Percentiles rank a stretch among this genome's conserved stretches.
Conservation (phyloP, 2,329 filamentous ascomycete species). For the Albifimbria verrucaria region DNA sequence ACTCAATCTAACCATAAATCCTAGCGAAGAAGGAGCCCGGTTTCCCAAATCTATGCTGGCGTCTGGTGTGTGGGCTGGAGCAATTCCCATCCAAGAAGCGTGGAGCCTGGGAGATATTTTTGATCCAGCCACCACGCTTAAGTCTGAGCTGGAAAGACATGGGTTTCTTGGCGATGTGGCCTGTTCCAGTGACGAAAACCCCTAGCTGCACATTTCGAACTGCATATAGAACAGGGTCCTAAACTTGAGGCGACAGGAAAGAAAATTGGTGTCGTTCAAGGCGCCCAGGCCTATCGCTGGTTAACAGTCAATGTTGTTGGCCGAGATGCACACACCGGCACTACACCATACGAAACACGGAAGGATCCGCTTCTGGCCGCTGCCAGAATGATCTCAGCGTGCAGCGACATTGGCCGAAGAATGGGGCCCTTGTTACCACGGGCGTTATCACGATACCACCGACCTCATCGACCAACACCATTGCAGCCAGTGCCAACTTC, state of each 20-base stretch:
- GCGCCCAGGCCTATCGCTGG: constrained; percentile 23
- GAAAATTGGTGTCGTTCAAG: constrained; percentile 14
- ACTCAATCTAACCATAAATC: constrained; percentile 7
- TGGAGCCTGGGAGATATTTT: constrained; percentile 57
- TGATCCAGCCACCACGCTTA: constrained; percentile 17
- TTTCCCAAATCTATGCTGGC: constrained; percentile 74
- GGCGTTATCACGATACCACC: constrained; percentile 34
- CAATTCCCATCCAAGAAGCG: constrained; percentile 57
- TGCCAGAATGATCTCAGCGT: constrained; percentile 22
- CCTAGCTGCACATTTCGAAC: constrained; percentile 74
- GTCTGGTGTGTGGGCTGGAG: constrained; percentile 75
- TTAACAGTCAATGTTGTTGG: constrained; percentile 20
- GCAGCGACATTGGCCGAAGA: constrained; percentile 19
- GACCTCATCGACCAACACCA: constrained; percentile 64
- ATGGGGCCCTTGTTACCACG: constrained; percentile 22
- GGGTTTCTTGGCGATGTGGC: constrained; percentile 59
- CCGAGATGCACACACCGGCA: constrained; percentile 21
- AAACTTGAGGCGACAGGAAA: constrained; percentile 13
- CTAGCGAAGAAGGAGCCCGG: constrained; percentile 73
- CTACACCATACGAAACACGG: constrained; percentile 24
- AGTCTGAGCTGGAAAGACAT: constrained; percentile 61
- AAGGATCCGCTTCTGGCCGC: constrained; percentile 27
- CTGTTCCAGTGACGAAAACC: constrained; percentile 34
- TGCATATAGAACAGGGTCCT: constrained; percentile 73
- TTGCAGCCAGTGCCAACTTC: constrained; percentile 62